A percentile compares a stretch with the other conserved stretches of the same genome.
Evolutionary conservation across 2,329 filamentous ascomycete genomes (phyloP).

Genomic region (Talaromyces sp.): DNA sequence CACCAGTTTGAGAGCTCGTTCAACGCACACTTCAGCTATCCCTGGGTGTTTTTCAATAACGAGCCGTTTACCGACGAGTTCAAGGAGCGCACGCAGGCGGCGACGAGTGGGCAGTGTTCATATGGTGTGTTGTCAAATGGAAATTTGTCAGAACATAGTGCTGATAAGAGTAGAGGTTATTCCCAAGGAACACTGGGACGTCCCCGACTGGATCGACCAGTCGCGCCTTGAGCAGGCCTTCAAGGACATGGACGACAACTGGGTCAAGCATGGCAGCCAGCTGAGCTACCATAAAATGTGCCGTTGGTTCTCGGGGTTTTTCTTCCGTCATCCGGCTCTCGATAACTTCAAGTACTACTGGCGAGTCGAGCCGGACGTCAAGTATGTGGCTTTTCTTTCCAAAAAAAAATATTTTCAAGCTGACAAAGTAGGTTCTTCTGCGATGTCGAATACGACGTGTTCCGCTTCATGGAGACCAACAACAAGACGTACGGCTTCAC

Average conservation of each 20-base stretch:
- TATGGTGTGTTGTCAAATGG: constrained; percentile 74
- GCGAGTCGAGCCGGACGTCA: constrained; percentile 96
- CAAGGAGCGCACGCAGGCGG: constrained; percentile 70
- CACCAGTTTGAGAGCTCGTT: constrained; percentile 85
- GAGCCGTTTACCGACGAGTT: constrained; percentile 95
- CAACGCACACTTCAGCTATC: constrained; percentile 99
- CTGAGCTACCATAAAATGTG: constrained; percentile 98
- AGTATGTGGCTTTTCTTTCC: constrained; percentile 43
- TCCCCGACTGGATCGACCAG: constrained; percentile 85
- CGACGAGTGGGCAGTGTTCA: constrained; percentile 81
- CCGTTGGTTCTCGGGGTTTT: constrained; percentile 95
- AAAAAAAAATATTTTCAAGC: too few species aligned
- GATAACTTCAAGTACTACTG: constrained; percentile 85
- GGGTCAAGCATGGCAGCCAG: constrained; percentile 85
- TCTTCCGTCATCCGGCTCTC: constrained; percentile 92
- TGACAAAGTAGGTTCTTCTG: constrained; percentile 62
- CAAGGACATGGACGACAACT: constrained; percentile 71
- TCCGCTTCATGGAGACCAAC: constrained; percentile 94
- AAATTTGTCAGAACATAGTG: too few species aligned
- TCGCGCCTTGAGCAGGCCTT: constrained; percentile 81
- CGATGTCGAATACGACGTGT: constrained; percentile 96
- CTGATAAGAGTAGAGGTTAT: constrained; percentile 53
- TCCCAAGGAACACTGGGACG: constrained; percentile 87
- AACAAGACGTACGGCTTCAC: constrained; percentile 99
- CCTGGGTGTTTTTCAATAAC: constrained; percentile 99